Evolutionary conservation across 1,139 yeast species (phyloP).

Genomic region (Hanseniaspora uvarum): DNA sequence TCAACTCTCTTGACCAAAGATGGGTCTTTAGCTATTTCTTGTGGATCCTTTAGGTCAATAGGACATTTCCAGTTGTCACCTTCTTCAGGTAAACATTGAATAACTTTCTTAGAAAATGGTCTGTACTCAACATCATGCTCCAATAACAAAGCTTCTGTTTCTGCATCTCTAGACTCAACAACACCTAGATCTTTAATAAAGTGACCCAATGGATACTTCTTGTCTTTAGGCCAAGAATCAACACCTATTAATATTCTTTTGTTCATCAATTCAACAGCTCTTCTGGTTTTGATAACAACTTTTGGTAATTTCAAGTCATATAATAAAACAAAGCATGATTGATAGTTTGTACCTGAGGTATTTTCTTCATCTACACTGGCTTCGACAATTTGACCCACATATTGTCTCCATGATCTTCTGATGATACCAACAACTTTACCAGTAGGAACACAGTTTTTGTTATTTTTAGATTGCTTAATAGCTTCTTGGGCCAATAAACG

Average conservation of each 20-base stretch:
- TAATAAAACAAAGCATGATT: constrained; percentile 71
- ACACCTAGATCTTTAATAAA: constrained; percentile 83
- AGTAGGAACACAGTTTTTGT: constrained; percentile 64
- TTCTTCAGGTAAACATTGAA: constrained; percentile 84
- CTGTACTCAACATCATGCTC: constrained; percentile 96
- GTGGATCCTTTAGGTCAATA: constrained; percentile 43
- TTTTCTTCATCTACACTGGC: constrained; percentile 52
- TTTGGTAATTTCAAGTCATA: constrained; percentile 87
- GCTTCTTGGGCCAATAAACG: constrained; percentile 70
- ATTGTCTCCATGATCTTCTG: constrained; percentile 90
- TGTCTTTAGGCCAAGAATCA: constrained; percentile 81
- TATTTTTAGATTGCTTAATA: constrained; percentile 44
- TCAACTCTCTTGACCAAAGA: constrained; percentile 62
- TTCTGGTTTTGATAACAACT: constrained; percentile 75
- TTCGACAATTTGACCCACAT: constrained; percentile 88
- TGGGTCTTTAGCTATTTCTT: constrained; percentile 40
- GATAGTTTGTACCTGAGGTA: constrained; percentile 41
- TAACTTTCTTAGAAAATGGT: constrained; percentile 85
- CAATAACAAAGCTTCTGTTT: constrained; percentile 83
- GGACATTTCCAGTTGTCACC: constrained; percentile 94
- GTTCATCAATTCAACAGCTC: constrained; percentile 70
- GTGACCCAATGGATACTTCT: constrained; percentile 89
- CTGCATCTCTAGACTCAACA: constrained; percentile 86
- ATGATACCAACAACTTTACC: constrained; percentile 82
- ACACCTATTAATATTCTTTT: constrained; percentile 85